A percentile compares a stretch with the other conserved stretches of the same genome.
Evolutionary conservation across 139 green algal species (phyloP).

Genomic region (Chlamydomonas incerta): DNA sequence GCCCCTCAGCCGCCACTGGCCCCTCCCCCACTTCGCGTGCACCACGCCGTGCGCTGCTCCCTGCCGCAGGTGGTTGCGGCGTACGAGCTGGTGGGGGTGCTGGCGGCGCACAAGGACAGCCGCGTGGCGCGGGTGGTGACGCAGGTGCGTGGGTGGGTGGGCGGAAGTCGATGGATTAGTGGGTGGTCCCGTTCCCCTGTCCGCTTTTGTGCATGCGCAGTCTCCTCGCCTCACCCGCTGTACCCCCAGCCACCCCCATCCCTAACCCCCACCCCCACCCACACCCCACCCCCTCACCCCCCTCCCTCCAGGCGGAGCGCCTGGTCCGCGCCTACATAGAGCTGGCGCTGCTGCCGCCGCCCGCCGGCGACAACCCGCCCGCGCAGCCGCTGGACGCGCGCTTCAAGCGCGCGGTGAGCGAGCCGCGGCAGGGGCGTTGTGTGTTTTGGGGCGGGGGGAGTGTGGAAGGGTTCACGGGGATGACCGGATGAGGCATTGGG

Average conservation of each 20-base stretch:
- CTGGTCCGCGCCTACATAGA: constrained; percentile 83
- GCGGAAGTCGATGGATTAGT: not conserved
- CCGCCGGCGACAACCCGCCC: not conserved
- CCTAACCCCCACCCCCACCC: no score
- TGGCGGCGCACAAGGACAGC: not conserved
- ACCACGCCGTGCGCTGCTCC: no score
- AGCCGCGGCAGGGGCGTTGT: not conserved
- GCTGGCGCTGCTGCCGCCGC: constrained; percentile 65
- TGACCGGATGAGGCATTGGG: no score
- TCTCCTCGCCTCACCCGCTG: no score
- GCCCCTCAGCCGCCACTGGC: no score
- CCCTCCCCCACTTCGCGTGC: no score
- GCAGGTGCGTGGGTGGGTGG: constrained; percentile 6
- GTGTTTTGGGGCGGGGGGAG: not conserved
- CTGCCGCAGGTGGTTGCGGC: constrained; percentile 28
- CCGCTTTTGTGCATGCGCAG: no score
- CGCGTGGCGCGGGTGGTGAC: constrained; percentile 1
- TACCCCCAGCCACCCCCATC: not conserved
- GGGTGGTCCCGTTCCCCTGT: no score
- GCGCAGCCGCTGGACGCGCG: not conserved
- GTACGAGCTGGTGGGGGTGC: constrained; percentile 16
- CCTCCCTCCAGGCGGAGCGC: constrained; percentile 12
- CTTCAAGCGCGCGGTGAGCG: not conserved
- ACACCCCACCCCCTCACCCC: not conserved
- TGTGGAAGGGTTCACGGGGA: no score